Conservation (phyloP, 345 rosid species). For the Aethionema arabicum region DNA sequence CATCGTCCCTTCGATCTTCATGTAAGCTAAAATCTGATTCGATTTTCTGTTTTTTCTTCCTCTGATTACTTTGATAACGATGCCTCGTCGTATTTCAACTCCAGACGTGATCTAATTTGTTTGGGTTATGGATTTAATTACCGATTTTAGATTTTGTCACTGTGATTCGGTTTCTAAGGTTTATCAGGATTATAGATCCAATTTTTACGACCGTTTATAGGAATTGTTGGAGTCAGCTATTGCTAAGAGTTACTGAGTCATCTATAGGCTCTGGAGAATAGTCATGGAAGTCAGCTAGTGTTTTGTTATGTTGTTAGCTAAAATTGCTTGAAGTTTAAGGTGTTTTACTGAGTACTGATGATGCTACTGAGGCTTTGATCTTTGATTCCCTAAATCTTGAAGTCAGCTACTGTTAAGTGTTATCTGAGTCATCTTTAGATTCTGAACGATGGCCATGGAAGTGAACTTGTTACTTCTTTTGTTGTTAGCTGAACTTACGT, state of each 20-base stretch:
- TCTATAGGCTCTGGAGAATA: no score
- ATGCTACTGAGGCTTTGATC: not conserved
- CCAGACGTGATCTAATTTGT: no score
- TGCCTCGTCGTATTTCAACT: no score
- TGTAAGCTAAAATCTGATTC: constrained; percentile 1
- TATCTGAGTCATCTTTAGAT: no score
- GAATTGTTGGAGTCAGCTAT: not conserved
- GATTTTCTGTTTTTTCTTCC: not conserved
- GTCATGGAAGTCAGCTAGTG: not conserved
- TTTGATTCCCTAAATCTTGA: not conserved
- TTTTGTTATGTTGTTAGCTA: not conserved
- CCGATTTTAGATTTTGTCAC: no score
- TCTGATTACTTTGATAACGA: no score
- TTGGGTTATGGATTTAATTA: no score
- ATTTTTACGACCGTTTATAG: not conserved
- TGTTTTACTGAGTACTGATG: not conserved
- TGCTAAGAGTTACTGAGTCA: no score
- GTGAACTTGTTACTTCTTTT: not conserved
- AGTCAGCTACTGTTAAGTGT: not conserved
- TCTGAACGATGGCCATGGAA: not conserved
- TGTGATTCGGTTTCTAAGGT: no score
- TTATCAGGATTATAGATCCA: no score
- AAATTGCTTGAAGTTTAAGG: not conserved
- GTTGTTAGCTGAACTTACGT: not conserved
- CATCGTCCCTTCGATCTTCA: constrained; percentile 20